A percentile compares a stretch with the other conserved stretches of the same genome.
Evolutionary conservation across 179 eudicot species (phyloP).

Genomic region (Spinacia oleracea): DNA sequence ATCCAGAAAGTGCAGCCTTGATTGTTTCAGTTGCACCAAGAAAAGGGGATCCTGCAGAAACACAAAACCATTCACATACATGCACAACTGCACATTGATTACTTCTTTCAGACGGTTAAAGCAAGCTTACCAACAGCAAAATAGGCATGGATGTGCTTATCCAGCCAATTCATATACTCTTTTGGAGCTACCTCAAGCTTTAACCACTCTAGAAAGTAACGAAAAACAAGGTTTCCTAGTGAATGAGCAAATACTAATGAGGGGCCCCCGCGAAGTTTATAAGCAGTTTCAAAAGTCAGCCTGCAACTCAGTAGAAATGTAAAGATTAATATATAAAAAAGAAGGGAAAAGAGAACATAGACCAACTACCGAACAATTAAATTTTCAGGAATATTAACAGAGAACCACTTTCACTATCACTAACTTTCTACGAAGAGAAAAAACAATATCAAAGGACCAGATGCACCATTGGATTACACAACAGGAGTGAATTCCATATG

Average conservation of each 20-base stretch:
- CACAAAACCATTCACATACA: conserved; percentile 14
- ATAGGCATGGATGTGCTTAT: conserved; percentile 92
- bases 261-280: conserved; percentile 94
- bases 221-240: conserved; percentile 87
- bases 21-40: conserved; percentile 81
- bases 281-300: conserved; percentile 92
- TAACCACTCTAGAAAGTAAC: conserved; percentile 95
- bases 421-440: neutral
- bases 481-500: neutral
- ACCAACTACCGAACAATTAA: conserved; percentile 9
- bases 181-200: conserved; percentile 96
- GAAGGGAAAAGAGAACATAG: conserved; percentile 5
- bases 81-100: neutral
- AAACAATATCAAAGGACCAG: neutral
- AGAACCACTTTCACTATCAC: neutral
- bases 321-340: conserved; percentile 19
- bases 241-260: conserved; percentile 95
- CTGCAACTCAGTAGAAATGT: conserved; percentile 41
- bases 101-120: conserved; percentile 20
- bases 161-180: conserved; percentile 79
- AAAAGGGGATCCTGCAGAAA: conserved; percentile 75
- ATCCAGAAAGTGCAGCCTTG: conserved; percentile 78
- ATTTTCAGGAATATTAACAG: neutral
- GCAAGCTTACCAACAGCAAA: conserved; percentile 89
- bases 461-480: neutral